Evolutionary conservation across 495 filamentous ascomycete genomes (phyloP).

Genomic region (Aspergillus haitiensis): DNA sequence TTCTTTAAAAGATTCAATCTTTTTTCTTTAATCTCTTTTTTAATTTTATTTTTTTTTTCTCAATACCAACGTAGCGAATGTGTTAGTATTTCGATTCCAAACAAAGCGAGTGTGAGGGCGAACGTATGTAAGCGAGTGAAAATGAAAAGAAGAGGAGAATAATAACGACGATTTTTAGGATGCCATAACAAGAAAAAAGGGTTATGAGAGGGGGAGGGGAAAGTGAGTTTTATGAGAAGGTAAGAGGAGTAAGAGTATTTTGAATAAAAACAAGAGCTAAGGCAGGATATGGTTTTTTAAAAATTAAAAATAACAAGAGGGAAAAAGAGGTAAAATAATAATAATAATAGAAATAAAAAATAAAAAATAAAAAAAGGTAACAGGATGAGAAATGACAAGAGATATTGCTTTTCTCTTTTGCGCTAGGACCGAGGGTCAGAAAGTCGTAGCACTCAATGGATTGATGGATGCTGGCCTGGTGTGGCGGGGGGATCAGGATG

Average conservation of each 20-base stretch:
- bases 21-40: neutral
- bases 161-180: constrained; percentile 26
- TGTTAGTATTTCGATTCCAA: constrained; percentile 39
- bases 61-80: constrained; percentile 46
- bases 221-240: constrained; percentile 12
- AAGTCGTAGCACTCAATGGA: constrained; percentile 11
- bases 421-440: constrained; percentile 23
- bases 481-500: constrained; percentile 26
- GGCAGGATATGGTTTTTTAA: constrained; percentile 10
- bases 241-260: constrained; percentile 15
- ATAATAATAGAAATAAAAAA: constrained; percentile 9
- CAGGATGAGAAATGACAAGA: constrained; percentile 24
- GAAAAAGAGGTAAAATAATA: constrained; percentile 17
- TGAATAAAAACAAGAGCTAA: constrained; percentile 16
- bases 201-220: constrained; percentile 21
- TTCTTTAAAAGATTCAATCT: constrained; percentile 9
- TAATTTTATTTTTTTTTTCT: constrained; percentile 7
- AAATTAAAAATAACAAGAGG: constrained; percentile 14
- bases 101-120: constrained; percentile 52
- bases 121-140: constrained; percentile 34
- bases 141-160: constrained; percentile 20
- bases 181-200: constrained; percentile 36
- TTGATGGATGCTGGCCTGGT: constrained; percentile 22
- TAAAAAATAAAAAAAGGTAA: constrained; percentile 6
- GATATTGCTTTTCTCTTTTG: constrained; percentile 17